Conservation (phyloP, 495 filamentous ascomycete species). For the Podospora anserina region DNA sequence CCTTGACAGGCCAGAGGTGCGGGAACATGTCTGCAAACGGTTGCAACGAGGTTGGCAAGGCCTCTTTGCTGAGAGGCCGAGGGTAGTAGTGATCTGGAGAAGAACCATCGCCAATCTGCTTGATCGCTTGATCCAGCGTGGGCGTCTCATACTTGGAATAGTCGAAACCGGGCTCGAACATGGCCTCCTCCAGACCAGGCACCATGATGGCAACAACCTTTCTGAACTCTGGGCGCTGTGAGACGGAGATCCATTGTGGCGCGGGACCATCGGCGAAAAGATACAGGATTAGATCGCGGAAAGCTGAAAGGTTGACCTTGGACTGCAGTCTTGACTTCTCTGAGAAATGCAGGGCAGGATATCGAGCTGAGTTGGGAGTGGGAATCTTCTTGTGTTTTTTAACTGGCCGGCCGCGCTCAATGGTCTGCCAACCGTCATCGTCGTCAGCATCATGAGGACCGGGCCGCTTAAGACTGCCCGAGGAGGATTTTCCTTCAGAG, state of each 20-base stretch:
- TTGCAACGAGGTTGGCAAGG: conserved; percentile 60
- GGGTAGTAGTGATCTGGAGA: conserved; percentile 72
- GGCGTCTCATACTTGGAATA: conserved; percentile 43
- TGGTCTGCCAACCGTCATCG: conserved; percentile 50
- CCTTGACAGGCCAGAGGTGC: conserved; percentile 83
- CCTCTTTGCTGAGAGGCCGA: conserved; percentile 54
- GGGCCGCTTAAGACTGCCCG: conserved; percentile 38
- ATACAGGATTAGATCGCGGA: conserved; percentile 83
- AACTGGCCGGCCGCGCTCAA: conserved; percentile 44
- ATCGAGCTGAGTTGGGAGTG: conserved; percentile 52
- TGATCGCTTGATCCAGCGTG: conserved; percentile 30
- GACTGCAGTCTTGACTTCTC: conserved; percentile 63
- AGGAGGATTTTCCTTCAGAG: conserved; percentile 12
- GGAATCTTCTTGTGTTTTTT: conserved; percentile 62
- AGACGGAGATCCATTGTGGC: conserved; percentile 83
- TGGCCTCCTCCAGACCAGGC: conserved; percentile 81
- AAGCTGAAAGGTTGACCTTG: conserved; percentile 70
- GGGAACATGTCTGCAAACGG: conserved; percentile 78
- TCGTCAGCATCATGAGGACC: conserved; percentile 40
- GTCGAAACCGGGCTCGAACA: conserved; percentile 73
- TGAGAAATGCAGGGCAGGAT: conserved; percentile 70
- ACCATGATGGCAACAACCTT: conserved; percentile 93
- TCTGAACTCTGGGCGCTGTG: conserved; percentile 68
- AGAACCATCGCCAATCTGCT: conserved; percentile 31
- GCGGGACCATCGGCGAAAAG: conserved; percentile 77